A percentile compares a stretch with the other conserved stretches of the same genome.
phyloP scores from a whole-genome alignment of 2,329 filamentous ascomycete species.

The Ophiognomonia clavigignenti-juglandacearum region DNA sequence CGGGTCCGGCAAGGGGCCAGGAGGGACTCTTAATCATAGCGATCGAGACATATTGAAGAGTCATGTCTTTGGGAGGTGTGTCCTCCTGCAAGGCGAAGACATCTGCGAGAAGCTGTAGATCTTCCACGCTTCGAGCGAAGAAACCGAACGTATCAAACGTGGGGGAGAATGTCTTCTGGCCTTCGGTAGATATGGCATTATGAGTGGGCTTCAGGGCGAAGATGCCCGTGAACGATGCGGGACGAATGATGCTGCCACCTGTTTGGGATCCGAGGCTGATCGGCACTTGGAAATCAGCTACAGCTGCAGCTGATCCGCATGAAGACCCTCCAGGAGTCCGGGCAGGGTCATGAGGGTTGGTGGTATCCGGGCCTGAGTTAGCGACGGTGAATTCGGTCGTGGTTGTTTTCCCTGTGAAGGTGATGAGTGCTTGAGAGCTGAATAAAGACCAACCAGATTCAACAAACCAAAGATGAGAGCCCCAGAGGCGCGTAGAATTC shows the following conservation, averaged over 20 bases:
- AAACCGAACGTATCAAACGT: conserved; percentile 60
- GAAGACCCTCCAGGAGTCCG: conserved; percentile 64
- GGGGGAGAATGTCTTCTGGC: conserved; percentile 53
- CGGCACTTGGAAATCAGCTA: conserved; percentile 59
- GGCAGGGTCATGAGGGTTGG: conserved; percentile 48
- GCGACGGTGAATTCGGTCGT: conserved; percentile 63
- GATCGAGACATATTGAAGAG: too few relatives aligned
- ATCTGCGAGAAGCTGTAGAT: conserved; percentile 51
- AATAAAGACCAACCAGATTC: too few relatives aligned
- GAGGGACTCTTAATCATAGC: too few relatives aligned
- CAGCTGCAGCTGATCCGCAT: conserved; percentile 61
- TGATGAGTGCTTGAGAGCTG: too few relatives aligned
- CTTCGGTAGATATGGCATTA: conserved; percentile 58
- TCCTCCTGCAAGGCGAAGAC: conserved; percentile 52
- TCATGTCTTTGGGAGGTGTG: too few relatives aligned
- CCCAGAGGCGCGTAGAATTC: conserved; percentile 47
- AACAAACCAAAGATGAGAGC: conserved; percentile 58
- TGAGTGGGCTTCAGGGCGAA: conserved; percentile 65
- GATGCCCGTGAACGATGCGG: conserved; percentile 60
- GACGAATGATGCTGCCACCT: conserved; percentile 58
- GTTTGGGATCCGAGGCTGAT: conserved; percentile 62
- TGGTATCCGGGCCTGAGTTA: conserved; percentile 45
- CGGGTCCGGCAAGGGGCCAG: too few relatives aligned
- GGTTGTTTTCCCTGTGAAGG: conserved; percentile 51
- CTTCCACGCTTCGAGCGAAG: conserved; percentile 52